Conservation (phyloP, 108 stramenopile species). For the Pseudonitzschia multiseries region DNA sequence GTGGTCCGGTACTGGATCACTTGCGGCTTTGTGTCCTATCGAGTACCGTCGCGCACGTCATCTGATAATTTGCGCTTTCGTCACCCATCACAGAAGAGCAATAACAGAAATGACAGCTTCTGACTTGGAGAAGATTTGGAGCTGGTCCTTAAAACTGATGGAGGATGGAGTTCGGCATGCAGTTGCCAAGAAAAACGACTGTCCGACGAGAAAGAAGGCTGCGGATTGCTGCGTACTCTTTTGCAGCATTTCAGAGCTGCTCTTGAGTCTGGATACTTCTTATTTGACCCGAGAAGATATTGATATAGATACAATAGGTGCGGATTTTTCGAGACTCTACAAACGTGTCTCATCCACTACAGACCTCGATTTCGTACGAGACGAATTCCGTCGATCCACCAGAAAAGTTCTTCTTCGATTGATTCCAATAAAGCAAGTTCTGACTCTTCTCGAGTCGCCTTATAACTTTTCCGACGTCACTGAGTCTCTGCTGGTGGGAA, state of each 20-base stretch:
- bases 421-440: slow-evolving; percentile 43
- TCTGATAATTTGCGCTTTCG: slow-evolving; percentile 45
- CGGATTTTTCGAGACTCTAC: slow-evolving; percentile 32
- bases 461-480: slow-evolving; percentile 25
- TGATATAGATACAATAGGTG: slow-evolving; percentile 18
- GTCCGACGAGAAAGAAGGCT: slow-evolving; percentile 17
- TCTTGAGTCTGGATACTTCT: slow-evolving; percentile 18
- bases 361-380: slow-evolving; percentile 40
- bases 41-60: slow-evolving; percentile 45
- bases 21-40: slow-evolving; percentile 49
- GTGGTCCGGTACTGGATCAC: slow-evolving; percentile 49
- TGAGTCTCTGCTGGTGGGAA: slow-evolving; percentile 44
- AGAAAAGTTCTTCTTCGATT: slow-evolving; percentile 48
- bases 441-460: slow-evolving; percentile 19
- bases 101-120: not conserved
- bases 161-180: slow-evolving; percentile 62
- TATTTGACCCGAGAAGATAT: not conserved
- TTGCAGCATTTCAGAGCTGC: slow-evolving; percentile 21
- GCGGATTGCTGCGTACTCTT: slow-evolving; percentile 18
- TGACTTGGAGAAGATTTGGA: slow-evolving; percentile 37
- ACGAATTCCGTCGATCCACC: slow-evolving; percentile 36
- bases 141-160: slow-evolving; percentile 52
- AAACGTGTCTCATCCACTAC: slow-evolving; percentile 24
- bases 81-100: slow-evolving; percentile 45
- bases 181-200: not conserved